Evolutionary conservation across 208 protist genomes (phyloP).

Genomic region (Crithidia expoeki): DNA sequence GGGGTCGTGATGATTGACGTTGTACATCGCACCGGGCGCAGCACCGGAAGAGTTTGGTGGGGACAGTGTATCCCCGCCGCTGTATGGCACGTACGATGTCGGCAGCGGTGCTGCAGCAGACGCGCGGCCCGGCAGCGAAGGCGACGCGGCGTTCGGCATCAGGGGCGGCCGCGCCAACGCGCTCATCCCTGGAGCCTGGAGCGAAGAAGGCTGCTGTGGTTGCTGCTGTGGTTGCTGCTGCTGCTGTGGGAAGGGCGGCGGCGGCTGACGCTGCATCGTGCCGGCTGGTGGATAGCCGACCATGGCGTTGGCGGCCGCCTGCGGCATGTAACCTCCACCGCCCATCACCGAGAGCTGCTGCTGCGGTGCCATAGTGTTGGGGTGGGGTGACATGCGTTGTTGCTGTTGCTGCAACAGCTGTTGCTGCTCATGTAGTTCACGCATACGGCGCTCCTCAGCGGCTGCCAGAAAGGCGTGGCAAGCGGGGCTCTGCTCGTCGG

Average conservation of each 20-base stretch:
- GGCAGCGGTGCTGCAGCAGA: not conserved
- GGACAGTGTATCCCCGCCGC: not conserved
- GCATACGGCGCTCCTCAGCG: constrained; percentile 35
- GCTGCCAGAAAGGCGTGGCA: constrained; percentile 51
- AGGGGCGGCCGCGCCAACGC: constrained; percentile 11
- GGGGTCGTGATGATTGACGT: constrained; percentile 12
- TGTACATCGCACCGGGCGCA: constrained; percentile 10
- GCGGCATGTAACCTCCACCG: constrained; percentile 14
- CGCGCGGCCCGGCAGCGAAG: constrained; percentile 8
- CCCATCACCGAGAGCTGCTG: not conserved
- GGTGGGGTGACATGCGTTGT: constrained; percentile 16
- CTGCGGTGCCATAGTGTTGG: constrained; percentile 4
- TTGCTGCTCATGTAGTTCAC: constrained; percentile 35
- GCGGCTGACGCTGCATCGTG: constrained; percentile 3
- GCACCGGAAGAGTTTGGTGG: too few relatives aligned
- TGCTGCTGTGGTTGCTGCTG: not conserved
- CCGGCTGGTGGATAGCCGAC: not conserved
- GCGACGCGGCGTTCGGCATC: constrained; percentile 13
- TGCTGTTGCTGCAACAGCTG: constrained; percentile 38
- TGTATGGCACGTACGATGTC: not conserved
- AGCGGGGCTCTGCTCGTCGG: constrained; percentile 53
- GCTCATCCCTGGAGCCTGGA: not conserved
- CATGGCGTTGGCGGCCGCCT: constrained; percentile 10
- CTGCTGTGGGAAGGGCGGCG: not conserved
- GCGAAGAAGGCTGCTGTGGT: not conserved